Evolutionary conservation across 495 filamentous ascomycete genomes (phyloP), one percentile per base, ranked within the genome.

Genomic region (Daldinia grandis): DNA sequence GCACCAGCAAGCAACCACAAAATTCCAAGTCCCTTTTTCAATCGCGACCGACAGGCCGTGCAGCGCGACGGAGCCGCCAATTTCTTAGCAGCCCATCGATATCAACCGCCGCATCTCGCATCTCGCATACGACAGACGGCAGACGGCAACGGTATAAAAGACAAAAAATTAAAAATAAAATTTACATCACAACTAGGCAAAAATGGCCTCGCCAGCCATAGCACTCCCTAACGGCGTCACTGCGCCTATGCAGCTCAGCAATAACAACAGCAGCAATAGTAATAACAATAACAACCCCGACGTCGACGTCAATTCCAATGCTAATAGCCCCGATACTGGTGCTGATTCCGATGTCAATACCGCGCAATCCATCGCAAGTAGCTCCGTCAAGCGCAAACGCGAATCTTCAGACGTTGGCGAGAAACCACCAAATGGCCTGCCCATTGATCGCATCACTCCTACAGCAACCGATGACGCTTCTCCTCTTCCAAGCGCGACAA

Each of bases 311-410:
- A 66, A 62, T 62, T 25, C 51, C 27, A 44, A 40, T 37, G 14
- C 66, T 31, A 49, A 44, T 68, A 38, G 19, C 40, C 40, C 38
- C 37, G 63, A 58, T 54, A 24, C 58, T 25, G 51, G 40, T 55
- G n/a, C 68, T 25, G 44, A 65, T 51, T 42, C 30, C 61, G 72
- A 78, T 12, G 15, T 54, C 74, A 69, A 78, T 58, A 73, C 75
- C 62, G 80, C 81, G 69, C 81, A 82, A 35, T 80, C 77, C 19
- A 64, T 76, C 74, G 77, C 76, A 68, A 30, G 50, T 42, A 76
- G 76, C 59, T 81, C 83, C 50, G 79, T 79, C 76, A 87, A 87
- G 80, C 82, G 86, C 72, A 87, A 87, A 78, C 86, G 84, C 81
- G 86, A 85, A 72, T 66, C 80, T 9, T 79, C 66, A 69, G 80